Evolutionary conservation across 257 asterid genomes (phyloP), one percentile per base, ranked within the genome.

Genomic region (Fraxinus excelsior): DNA sequence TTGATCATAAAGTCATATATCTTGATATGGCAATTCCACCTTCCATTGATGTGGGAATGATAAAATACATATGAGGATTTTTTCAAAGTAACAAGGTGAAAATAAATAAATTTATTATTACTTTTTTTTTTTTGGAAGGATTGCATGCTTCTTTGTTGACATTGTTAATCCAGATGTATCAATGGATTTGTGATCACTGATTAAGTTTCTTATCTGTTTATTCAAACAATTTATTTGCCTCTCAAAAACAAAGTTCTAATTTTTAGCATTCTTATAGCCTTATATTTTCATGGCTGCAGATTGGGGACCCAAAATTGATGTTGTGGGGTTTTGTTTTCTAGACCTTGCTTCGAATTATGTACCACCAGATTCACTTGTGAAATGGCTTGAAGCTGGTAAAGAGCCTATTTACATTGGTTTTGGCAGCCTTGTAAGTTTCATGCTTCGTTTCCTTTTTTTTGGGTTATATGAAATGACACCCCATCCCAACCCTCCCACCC

Each of bases 301-400:
- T 77, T 94, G 99, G 99, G 97, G 99, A 25, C 87, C 92, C n/a
- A 91, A 86, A 51, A 82, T 91, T 71, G 99, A 92, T 77, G 97
- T 94, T 25, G 97, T 94, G 70, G 99, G 99, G 29, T 94, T 92
- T 87, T 92, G 97, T 80, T 92, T 92, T 85, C 87, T 92, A 68
- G 99, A 94, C 83, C 97, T 94, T 75, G 97, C 97, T 34, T 94
- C 99, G 13, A 86, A 79, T 81, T 94, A 94, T 71, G 88, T 56
- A 70, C 96, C 99, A 21, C 97, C 95, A 9, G 89, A 86, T 53
- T 78, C 90, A 35, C 97, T 94, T 42, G 86, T 88, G 75, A 87
- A 88, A 82, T 94, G 97, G 97, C 92, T 92, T 70, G 88, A 88
- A 78, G 85, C 78, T 44, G 97, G 90, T 80, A 72, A 84, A 85